Base-by-base conservation (phyloP, 345 rosid species). In the Draba incana region DNA sequence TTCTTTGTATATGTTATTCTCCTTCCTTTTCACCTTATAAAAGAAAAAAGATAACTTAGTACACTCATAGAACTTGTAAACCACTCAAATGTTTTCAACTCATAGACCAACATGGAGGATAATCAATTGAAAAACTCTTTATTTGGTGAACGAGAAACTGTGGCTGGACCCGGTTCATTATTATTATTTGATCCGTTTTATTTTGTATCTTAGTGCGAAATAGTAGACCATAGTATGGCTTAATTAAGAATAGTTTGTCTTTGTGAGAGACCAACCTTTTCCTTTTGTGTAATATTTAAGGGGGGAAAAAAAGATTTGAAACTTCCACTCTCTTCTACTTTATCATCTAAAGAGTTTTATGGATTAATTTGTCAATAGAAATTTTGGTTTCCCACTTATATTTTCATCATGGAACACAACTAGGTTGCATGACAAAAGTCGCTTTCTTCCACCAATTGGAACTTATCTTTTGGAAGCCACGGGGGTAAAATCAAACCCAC, bases 321-420 rank as follows among this genome's bases (percentile, higher is more conserved):
- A 55, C 35, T 53, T 35, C 54, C 37, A 67, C 71, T 42, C 27
- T 45, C 71, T 56, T 67, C 33, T 28, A 54, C 62, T 45, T 67
- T 67, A 41, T 64, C 38, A 15, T 42, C 14, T 27, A 41, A 52
- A 66, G 31, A 64, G 59, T 27, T 72, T 47, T 27, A 43, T 48
- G 57, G 65, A 64, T 28, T 28, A 28, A 28, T 49, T 58, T 25
- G 42, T 51, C 67, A 58, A 65, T 60, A 61, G 14, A 6, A 56
- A n/a, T 25, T 58, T 56, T 50, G 66, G 62, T 73, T 73, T 66
- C 72, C 77, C 71, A 66, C 77, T 58, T 15, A 51, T 31, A 50
- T 7, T 23, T 28, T 46, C 23, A 65, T 72, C 23, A 50, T 72
- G 54, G 65, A 2, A 23, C 42, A 65, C 66, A 57, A 72, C 69